Base-by-base conservation (phyloP, 2,329 filamentous ascomycete species). In the Aureobasidium uvarum region DNA sequence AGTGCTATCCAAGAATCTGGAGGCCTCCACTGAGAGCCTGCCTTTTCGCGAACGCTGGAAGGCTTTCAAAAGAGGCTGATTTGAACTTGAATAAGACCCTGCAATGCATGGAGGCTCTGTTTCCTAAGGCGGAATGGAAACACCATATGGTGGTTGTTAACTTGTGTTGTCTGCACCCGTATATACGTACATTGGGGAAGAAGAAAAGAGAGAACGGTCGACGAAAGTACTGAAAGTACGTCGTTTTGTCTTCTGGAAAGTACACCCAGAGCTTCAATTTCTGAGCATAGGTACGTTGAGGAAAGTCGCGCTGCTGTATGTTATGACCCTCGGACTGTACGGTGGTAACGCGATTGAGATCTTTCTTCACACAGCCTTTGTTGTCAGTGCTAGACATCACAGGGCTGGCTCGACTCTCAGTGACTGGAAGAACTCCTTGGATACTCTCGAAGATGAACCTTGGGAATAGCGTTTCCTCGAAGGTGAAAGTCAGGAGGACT, bases 131-230 rank as follows among this genome's bases (percentile, higher is more conserved):
- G 33, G 33, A 36, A 11, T 36, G 8, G 33, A 36, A 36, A 36
- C 33, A 13, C 33, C 10, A 36, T 36, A 8, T 36, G 33, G 10
- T 36, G 33, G 11, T 8, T 36, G 33, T 36, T 36, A 10, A 36
- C 33, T 36, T 36, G 33, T 36, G 33, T 13, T 33, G 28, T 7
- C 28, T 36, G 33, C 11, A 36, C 33, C 33, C 33, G 13, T 8
- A 3, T 36, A 36, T 36, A 36, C 33, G 33, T 36, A 36, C 75
- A 33, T 77, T 77, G 3, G 77, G 77, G 46, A 78, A 78, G 0
- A 71, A 71, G 62, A 78, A 77, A 1, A 78, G 74, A 50, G 74
- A 73, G 60, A 78, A 78, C 5, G 77, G 77, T 5, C 77, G 73
- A 5, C 72, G 73, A 67, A 78, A 77, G 66, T 78, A 78, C 62